Conservation (phyloP, 352 stramenopile genomes). For the Blastocystis sp. region DNA sequence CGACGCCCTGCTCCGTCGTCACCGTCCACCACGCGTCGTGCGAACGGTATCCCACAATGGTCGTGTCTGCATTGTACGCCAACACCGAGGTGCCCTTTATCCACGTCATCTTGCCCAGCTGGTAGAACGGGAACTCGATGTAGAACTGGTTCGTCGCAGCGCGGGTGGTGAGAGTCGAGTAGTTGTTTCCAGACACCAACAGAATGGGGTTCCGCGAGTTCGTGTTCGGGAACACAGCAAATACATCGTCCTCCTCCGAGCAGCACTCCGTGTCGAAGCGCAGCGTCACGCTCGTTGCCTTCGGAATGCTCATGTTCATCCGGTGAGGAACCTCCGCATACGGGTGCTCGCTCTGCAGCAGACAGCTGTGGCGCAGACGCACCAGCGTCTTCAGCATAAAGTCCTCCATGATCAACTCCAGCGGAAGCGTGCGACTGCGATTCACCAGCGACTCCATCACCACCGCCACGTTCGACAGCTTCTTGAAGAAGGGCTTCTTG, state of each 20-base stretch:
- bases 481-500: slow-evolving; percentile 17
- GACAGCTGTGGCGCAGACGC: neutral
- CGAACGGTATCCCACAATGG: slow-evolving; percentile 24
- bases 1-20: slow-evolving; percentile 24
- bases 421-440: neutral
- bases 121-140: slow-evolving; percentile 44
- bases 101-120: neutral
- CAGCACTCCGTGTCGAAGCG: slow-evolving; percentile 44
- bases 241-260: slow-evolving; percentile 54
- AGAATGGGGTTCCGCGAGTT: slow-evolving; percentile 36
- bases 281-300: slow-evolving; percentile 8
- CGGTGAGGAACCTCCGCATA: slow-evolving; percentile 20
- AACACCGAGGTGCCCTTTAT: neutral
- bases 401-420: slow-evolving; percentile 23
- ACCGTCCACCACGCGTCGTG: slow-evolving; percentile 19
- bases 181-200: slow-evolving; percentile 14
- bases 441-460: slow-evolving; percentile 41
- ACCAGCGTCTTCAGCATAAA: slow-evolving; percentile 43
- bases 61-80: slow-evolving; percentile 16
- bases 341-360: slow-evolving; percentile 46
- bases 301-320: neutral
- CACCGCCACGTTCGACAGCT: neutral
- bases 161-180: neutral
- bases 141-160: slow-evolving; percentile 32
- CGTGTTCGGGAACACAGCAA: slow-evolving; percentile 47